Percentiles rank a stretch among this genome's conserved stretches.
These are phyloP conservation scores for Talaromyces piceae DNA, from an alignment of 2,329 filamentous ascomycete genomes.

Conservation along the genomic window DNA sequence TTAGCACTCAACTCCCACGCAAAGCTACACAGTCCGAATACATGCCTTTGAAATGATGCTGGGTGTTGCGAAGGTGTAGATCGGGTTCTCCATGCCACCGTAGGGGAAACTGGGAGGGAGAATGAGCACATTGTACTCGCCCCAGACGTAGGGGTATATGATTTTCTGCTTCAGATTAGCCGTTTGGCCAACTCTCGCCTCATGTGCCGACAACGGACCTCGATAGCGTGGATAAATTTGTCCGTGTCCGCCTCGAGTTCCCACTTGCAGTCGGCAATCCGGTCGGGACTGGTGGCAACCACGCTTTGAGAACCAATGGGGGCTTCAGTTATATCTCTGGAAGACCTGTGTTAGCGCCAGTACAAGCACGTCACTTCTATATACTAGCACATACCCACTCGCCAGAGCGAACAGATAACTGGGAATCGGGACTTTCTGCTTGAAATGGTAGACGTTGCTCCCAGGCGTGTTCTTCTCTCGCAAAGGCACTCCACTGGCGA, in stretches of 20 bases:
- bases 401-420: slow-evolving; percentile 93
- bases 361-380: too few species aligned
- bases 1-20: not conserved
- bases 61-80: slow-evolving; percentile 92
- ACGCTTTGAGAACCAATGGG: slow-evolving; percentile 76
- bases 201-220: not conserved
- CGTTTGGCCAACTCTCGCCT: slow-evolving; percentile 34
- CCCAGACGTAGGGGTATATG: slow-evolving; percentile 87
- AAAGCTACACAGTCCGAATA: not conserved
- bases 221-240: slow-evolving; percentile 80
- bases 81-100: slow-evolving; percentile 77
- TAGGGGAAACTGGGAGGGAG: slow-evolving; percentile 87
- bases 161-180: slow-evolving; percentile 39
- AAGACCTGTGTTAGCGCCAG: slow-evolving; percentile 3
- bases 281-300: slow-evolving; percentile 82
- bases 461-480: slow-evolving; percentile 46
- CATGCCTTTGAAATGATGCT: slow-evolving; percentile 75
- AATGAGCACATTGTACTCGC: slow-evolving; percentile 87
- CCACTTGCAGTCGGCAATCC: slow-evolving; percentile 75
- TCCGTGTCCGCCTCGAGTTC: slow-evolving; percentile 89
- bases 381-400: slow-evolving; percentile 36
- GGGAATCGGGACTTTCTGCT: slow-evolving; percentile 87
- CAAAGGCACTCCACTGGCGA: slow-evolving; percentile 72
- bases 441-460: slow-evolving; percentile 68
- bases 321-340: slow-evolving; percentile 75